Percentiles rank a stretch among this genome's conserved stretches.
Evolutionary conservation across 305 asterid species (phyloP).

Genomic region (Fraxinus nigra): DNA sequence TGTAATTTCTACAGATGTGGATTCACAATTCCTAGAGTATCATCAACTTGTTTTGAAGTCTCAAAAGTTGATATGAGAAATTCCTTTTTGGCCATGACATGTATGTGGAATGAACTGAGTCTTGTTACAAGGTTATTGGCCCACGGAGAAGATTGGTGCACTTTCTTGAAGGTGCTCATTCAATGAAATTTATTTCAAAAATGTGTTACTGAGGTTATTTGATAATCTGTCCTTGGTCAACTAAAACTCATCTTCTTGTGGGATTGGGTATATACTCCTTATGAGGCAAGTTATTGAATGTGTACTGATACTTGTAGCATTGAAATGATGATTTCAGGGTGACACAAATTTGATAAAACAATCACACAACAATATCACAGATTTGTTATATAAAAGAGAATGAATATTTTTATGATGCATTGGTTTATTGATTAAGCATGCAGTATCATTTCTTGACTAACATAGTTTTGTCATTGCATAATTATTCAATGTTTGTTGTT

Average conservation of each 20-base stretch:
- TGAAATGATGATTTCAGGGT: not conserved
- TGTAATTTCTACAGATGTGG: slow-evolving; percentile 48
- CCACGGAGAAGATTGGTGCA: slow-evolving; percentile 75
- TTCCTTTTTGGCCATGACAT: slow-evolving; percentile 47
- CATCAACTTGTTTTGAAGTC: slow-evolving; percentile 73
- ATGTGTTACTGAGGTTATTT: not conserved
- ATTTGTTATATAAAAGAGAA: not conserved
- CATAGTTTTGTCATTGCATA: not conserved
- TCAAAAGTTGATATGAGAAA: slow-evolving; percentile 68
- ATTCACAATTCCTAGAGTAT: slow-evolving; percentile 50
- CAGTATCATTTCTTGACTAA: not conserved
- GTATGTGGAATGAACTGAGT: slow-evolving; percentile 55
- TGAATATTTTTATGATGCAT: not conserved
- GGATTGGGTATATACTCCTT: not conserved
- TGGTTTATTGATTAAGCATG: not conserved
- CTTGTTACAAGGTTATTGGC: slow-evolving; percentile 56
- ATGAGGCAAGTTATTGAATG: slow-evolving; percentile 1
- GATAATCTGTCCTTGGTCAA: slow-evolving; percentile 4
- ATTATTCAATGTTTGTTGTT: not conserved
- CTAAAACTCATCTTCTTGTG: not conserved
- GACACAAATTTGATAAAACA: not conserved
- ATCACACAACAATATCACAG: not conserved
- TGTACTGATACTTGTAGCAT: not conserved
- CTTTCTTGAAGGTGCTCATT: slow-evolving; percentile 63
- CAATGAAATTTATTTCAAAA: slow-evolving; percentile 13